These are phyloP conservation scores for Rauvolfia tetraphylla DNA, from an alignment of 257 asterid genomes.

Conservation along the genomic window DNA sequence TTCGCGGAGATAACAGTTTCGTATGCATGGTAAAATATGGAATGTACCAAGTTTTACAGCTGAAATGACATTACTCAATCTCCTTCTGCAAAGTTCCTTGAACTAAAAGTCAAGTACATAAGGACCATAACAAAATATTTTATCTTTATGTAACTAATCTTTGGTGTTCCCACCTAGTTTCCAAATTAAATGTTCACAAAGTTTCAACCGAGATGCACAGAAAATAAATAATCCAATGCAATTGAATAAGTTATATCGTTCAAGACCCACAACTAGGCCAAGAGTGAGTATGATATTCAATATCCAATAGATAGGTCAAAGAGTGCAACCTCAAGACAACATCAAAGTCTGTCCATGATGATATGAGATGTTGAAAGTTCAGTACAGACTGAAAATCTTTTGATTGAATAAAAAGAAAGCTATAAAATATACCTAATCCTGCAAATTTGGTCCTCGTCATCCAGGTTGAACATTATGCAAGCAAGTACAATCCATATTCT, in stretches of 20 bases:
- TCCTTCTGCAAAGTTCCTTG: not conserved
- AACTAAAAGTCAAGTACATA: not conserved
- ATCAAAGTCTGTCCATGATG: not conserved
- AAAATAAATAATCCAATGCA: not conserved
- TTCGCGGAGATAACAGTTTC: not conserved
- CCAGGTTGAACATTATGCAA: not conserved
- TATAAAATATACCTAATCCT: not conserved
- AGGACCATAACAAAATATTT: not conserved
- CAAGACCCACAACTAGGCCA: not conserved
- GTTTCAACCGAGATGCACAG: not conserved
- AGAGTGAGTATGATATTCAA: not conserved
- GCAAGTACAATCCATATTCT: not conserved
- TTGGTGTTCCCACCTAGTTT: not conserved
- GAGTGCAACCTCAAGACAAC: not conserved
- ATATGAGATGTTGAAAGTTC: not conserved
- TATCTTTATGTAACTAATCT: not conserved
- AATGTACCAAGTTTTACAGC: not conserved
- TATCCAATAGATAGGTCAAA: slow-evolving; percentile 3
- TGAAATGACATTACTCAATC: not conserved
- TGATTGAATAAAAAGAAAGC: not conserved
- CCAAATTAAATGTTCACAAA: not conserved
- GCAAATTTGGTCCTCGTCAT: not conserved
- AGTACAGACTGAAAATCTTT: not conserved
- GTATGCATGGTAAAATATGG: not conserved
- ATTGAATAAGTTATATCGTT: not conserved